Evolutionary conservation across 768 basidiomycete species (phyloP).

Genomic region (Boletus pseudo-olivaceus): DNA sequence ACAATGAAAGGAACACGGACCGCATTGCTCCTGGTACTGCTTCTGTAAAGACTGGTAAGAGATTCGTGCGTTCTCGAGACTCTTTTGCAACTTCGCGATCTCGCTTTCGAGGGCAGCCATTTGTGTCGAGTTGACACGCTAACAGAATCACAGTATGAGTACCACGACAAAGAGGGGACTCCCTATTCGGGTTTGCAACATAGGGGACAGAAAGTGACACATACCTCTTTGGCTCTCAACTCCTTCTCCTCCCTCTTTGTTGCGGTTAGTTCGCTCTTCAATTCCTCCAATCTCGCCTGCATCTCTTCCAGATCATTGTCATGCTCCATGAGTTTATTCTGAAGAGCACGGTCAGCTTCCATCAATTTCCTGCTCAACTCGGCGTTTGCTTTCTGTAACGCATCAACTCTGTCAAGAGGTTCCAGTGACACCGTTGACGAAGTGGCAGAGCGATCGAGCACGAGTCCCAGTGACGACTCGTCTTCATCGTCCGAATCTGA

Average conservation of each 20-base stretch:
- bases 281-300: constrained; percentile 73
- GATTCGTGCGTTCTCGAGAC: constrained; percentile 66
- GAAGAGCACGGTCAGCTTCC: constrained; percentile 69
- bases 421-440: constrained; percentile 70
- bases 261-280: constrained; percentile 68
- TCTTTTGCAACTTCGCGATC: constrained; percentile 69
- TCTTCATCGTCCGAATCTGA: constrained; percentile 51
- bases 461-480: constrained; percentile 49
- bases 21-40: constrained; percentile 86
- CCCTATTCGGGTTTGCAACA: not conserved
- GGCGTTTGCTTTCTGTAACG: constrained; percentile 64
- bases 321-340: constrained; percentile 67
- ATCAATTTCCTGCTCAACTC: constrained; percentile 73
- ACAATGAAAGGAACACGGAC: constrained; percentile 41
- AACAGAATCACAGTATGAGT: constrained; percentile 13
- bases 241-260: constrained; percentile 94
- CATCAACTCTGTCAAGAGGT: constrained; percentile 68
- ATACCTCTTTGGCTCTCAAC: constrained; percentile 78
- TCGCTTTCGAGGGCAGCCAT: constrained; percentile 74
- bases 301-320: constrained; percentile 83
- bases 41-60: constrained; percentile 77
- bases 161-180: not conserved
- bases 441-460: constrained; percentile 55
- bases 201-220: constrained; percentile 12
- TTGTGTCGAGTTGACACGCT: constrained; percentile 65